Conservation (phyloP, 306 rosid genomes). For the Rosa lucieae region DNA sequence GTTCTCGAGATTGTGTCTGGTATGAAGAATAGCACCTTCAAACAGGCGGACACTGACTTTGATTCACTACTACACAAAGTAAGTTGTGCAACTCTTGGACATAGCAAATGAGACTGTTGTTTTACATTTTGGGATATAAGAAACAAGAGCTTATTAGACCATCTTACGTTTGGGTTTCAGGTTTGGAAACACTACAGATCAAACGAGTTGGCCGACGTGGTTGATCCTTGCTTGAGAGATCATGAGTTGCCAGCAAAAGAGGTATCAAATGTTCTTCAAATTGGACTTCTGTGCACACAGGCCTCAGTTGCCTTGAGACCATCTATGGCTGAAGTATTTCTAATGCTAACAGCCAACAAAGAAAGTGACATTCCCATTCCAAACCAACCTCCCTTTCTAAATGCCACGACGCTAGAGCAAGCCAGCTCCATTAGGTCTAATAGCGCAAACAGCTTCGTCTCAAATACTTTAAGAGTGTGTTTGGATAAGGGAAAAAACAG, state of each 20-base stretch:
- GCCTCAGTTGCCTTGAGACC: constrained; percentile 73
- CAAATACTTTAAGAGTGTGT: constrained; percentile 39
- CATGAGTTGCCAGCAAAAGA: constrained; percentile 48
- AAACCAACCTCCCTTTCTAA: constrained; percentile 77
- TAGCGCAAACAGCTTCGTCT: constrained; percentile 46
- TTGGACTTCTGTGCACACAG: constrained; percentile 80
- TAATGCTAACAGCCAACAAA: constrained; percentile 45
- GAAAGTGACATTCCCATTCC: constrained; percentile 48
- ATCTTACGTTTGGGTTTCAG: constrained; percentile 36
- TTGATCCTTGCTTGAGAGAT: constrained; percentile 55
- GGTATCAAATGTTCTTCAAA: constrained; percentile 50
- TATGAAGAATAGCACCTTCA: constrained; percentile 61
- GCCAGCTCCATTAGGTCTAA: constrained; percentile 41
- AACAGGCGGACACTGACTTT: constrained; percentile 36
- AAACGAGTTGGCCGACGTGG: constrained; percentile 44
- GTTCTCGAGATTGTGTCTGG: constrained; percentile 80
- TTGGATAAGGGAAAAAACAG: no score
- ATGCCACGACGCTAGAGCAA: constrained; percentile 38
- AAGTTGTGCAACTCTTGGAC: constrained; percentile 19
- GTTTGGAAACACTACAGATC: constrained; percentile 63
- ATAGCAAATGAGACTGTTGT: not conserved
- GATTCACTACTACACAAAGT: constrained; percentile 72
- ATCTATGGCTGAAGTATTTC: constrained; percentile 57
- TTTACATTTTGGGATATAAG: not conserved
- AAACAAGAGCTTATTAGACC: not conserved